Evolutionary conservation across 2,329 filamentous ascomycete genomes (phyloP), one percentile per base, ranked within the genome.

Genomic region (Lachnellula subtilissima): DNA sequence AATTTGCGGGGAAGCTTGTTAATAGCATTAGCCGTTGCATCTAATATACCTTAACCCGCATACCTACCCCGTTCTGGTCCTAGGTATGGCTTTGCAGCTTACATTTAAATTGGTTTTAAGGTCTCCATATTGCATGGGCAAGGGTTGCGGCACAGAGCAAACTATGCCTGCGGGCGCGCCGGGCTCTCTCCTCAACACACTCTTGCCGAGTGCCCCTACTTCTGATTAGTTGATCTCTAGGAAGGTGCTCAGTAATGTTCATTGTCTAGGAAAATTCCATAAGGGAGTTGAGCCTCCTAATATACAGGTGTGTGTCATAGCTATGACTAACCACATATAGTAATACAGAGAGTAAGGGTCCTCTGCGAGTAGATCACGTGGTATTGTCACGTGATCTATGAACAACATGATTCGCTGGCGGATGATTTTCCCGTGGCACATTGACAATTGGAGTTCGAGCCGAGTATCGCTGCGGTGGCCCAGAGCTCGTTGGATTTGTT

Each of bases 141-240:
- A 50, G 61, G 57, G 54, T 59, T 56, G 39, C 55, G 52, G 58
- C 56, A 61, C 53, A 59, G 59, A 60, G 60, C 61, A 61, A 57
- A 54, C 61, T 54, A 40, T 45, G 53, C 17, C 58, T 58, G 54
- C 57, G 43, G 49, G 11, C 59, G 55, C 59, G 28, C 28, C 28
- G 28, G 28, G 57, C 61, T 57, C 52, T 40, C 56, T 57, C 55
- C 58, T 53, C 51, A 52, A 19, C 19, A 45, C 42, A 45, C 42
- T 32, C 28, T 19, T 45, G 19, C 42, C 12, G 22, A 23, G 8
- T 5, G 12, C 19, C 12, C n/a, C 5, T 17, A 45, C 17, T n/a
- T 39, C 37, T 52, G 39, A 61, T n/a, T n/a, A n/a, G n/a, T n/a
- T n/a, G n/a, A n/a, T n/a, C n/a, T n/a, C n/a, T n/a, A n/a, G n/a